These are phyloP conservation scores for Spergularia azorica DNA, from an alignment of 179 eudicot genomes.

Conservation along the genomic window DNA sequence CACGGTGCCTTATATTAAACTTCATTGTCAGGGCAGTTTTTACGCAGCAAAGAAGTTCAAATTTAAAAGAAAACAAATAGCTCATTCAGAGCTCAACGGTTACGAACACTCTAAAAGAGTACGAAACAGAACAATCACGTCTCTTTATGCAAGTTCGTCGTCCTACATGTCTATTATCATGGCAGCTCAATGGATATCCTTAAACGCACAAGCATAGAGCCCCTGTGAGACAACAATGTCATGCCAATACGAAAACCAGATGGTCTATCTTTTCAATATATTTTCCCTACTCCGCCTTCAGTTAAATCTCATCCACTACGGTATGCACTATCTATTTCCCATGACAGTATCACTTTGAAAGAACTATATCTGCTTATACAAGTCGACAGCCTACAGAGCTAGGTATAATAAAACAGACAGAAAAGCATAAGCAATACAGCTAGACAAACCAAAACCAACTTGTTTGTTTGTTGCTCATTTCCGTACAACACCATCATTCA, in stretches of 20 bases:
- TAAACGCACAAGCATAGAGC: background rate
- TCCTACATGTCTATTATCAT: background rate
- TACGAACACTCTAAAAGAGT: background rate
- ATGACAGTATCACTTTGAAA: background rate
- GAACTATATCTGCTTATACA: background rate
- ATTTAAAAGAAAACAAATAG: background rate
- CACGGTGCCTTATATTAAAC: too few relatives aligned
- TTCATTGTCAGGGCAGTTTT: too few relatives aligned
- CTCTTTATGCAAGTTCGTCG: background rate
- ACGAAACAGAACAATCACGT: background rate
- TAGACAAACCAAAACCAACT: too few relatives aligned
- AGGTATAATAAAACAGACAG: background rate
- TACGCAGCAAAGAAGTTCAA: background rate
- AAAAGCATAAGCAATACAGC: background rate
- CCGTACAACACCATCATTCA: background rate
- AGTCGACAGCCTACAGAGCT: too few relatives aligned
- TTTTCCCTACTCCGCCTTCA: background rate
- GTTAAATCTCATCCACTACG: background rate
- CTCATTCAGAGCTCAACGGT: background rate
- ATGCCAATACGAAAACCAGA: background rate
- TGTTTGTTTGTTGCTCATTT: background rate
- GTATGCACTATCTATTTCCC: background rate
- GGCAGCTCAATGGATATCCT: background rate
- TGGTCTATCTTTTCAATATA: background rate
- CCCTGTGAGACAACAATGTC: background rate